Base-by-base conservation (phyloP, 2,329 filamentous ascomycete genomes). In the Exophiala dermatitidis region DNA sequence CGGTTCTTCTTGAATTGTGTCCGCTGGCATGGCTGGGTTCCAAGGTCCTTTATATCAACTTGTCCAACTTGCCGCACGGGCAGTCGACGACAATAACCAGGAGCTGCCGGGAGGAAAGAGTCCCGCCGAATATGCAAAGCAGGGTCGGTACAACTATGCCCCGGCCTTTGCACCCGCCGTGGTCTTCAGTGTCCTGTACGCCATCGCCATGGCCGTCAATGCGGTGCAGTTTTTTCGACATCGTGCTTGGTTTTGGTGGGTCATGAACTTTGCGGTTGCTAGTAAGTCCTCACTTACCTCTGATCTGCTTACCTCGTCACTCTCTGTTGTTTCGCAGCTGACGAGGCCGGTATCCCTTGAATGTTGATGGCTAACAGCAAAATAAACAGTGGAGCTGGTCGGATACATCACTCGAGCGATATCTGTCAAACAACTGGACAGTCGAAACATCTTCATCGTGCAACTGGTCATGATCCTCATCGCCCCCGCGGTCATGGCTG, bases 381-480 rank as follows among this genome's bases (percentile, higher is more conserved):
- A 10, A 19, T 1, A 30, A 32, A 12, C 40, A 59, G 57, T 59
- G 71, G 73, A 77, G 60, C 60, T 69, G 26, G 60, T 64, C 1
- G 67, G 68, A 10, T 77, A 71, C 58, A 50, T 66, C 9, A 46
- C 63, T 6, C 69, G 70, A 34, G 60, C 64, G 1, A 45, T 69
- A 8, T 56, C 59, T 6, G 50, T 60, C 53, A 56, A 52, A 9
- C 29, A 48, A 29, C 54, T 55, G n/a, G 41, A 37, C 32, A 43
- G 33, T 37, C 33, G 8, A 28, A 40, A 34, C 38, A 32, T 51
- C 40, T 60, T 68, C 2, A 69, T 67, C 9, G 52, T 65, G 2
- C 69, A 69, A 7, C 69, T 69, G 3, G 61, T 78, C 6, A 60
- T 78, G 3, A 70, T 78, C 34, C 64, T 78, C 1, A 64, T 76